Percentiles rank a stretch among this genome's conserved stretches.
Evolutionary conservation across 2,329 filamentous ascomycete genomes (phyloP).

Genomic region (Penicillium sp.): DNA sequence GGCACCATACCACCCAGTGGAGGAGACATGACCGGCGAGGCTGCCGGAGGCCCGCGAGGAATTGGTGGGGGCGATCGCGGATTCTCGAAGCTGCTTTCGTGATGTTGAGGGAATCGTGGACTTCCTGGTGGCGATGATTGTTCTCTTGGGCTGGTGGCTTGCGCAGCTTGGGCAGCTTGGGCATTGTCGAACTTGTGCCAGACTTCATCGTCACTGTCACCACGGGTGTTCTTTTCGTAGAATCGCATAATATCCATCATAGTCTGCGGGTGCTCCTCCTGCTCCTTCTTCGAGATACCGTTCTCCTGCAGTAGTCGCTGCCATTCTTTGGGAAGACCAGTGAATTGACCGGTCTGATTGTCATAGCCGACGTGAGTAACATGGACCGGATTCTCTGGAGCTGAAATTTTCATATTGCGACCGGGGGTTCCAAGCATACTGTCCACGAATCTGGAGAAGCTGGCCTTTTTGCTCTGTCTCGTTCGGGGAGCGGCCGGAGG

Average conservation of each 20-base stretch:
- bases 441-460: conserved; percentile 83
- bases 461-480: conserved; percentile 74
- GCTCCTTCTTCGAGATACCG: conserved; percentile 93
- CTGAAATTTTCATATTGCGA: conserved; percentile 84
- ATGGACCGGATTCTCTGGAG: conserved; percentile 94
- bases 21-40: conserved; percentile 50
- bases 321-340: conserved; percentile 96
- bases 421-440: conserved; percentile 80
- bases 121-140: conserved; percentile 69
- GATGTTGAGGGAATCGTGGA: conserved; percentile 82
- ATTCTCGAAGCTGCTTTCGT: conserved; percentile 95
- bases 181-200: conserved; percentile 97
- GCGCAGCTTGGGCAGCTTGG: conserved; percentile 51
- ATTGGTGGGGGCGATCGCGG: conserved; percentile 89
- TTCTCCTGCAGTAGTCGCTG: conserved; percentile 92
- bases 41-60: conserved; percentile 51
- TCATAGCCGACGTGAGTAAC: conserved; percentile 98
- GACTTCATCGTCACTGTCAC: conserved; percentile 76
- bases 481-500: conserved; percentile 59
- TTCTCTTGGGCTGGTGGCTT: conserved; percentile 43
- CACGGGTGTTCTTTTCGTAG: conserved; percentile 90
- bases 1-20: conserved; percentile 63
- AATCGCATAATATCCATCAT: conserved; percentile 95
- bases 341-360: conserved; percentile 93
- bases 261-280: conserved; percentile 91